Base-by-base conservation (phyloP, 2,329 filamentous ascomycete species). In the Colletotrichum magnum region DNA sequence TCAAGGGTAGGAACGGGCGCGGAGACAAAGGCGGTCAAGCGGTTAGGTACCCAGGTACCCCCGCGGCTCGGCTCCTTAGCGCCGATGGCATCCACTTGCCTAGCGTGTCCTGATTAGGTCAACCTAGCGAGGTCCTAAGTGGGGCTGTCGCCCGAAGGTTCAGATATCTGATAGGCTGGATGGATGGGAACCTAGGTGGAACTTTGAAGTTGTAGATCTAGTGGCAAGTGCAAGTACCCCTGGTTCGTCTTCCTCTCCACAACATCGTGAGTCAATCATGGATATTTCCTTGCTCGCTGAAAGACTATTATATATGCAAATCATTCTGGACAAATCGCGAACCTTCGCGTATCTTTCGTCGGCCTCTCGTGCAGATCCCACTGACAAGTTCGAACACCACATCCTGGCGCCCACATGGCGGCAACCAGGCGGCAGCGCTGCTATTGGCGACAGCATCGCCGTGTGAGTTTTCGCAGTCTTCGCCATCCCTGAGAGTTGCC, bases 41-140 rank as follows among this genome's bases (percentile, higher is more conserved):
- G 32, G 32, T 9, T 10, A 12, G 7, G 32, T 7, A 32, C 7
- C 7, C 28, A 9, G 6, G 7, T 50, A 16, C 50, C 26, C 57
- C 45, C 57, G 45, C 43, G 43, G 45, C n/a, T 26, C 57, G 57
- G 57, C 9, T 21, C 1, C 21, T 59, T 59, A 50, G 57, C 57
- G 57, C 57, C 28, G 45, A 59, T 36, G 28, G 57, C 43, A 43
- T 13, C 52, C n/a, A 21, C 32, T 21, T 36, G n/a, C 12, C 18
- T 54, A 39, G 52, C 9, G 52, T 28, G 16, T 21, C 32, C 52
- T 26, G n/a, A 39, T 50, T 36, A 18, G 57, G 28, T 50, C 57
- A 39, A 6, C 28, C 28, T 50, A 41, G 45, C 57, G 57, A 59
- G 45, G 57, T n/a, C n/a, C 41, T 10, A 59, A 59, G 43, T 59